These are phyloP conservation scores for Neoboletus subvelutipes DNA, from an alignment of 768 basidiomycete genomes.

Conservation along the genomic window DNA sequence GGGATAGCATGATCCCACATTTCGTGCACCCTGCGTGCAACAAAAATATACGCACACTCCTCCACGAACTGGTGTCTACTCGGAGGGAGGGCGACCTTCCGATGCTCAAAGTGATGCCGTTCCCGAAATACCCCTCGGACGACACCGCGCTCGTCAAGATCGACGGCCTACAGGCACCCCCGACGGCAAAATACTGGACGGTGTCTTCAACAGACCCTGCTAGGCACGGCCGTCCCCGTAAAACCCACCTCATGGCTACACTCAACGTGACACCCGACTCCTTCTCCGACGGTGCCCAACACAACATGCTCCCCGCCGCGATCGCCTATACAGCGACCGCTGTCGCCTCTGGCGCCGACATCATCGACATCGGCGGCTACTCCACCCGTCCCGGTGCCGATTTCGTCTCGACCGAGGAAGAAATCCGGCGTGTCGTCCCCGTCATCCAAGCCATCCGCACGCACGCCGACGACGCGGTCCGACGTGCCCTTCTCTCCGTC, in stretches of 20 bases:
- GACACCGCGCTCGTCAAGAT: slow-evolving; percentile 6
- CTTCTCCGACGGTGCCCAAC: slow-evolving; percentile 81
- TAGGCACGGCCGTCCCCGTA: slow-evolving; percentile 23
- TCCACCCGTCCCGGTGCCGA: slow-evolving; percentile 84
- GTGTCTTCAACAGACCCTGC: slow-evolving; percentile 19
- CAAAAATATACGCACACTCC: slow-evolving; percentile 46
- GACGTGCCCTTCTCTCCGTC: slow-evolving; percentile 21
- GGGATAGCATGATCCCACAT: slow-evolving; percentile 73
- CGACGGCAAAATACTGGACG: slow-evolving; percentile 25
- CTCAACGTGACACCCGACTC: slow-evolving; percentile 95
- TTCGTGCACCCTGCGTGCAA: slow-evolving; percentile 62
- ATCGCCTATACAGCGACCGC: slow-evolving; percentile 52
- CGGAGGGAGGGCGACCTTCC: slow-evolving; percentile 37
- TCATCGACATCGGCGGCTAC: slow-evolving; percentile 93
- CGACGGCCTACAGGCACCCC: slow-evolving; percentile 15
- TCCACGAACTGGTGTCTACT: slow-evolving; percentile 40
- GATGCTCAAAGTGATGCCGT: slow-evolving; percentile 75
- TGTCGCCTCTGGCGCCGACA: slow-evolving; percentile 58
- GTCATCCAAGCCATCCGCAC: slow-evolving; percentile 59
- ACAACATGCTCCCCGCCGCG: slow-evolving; percentile 53
- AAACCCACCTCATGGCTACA: slow-evolving; percentile 84
- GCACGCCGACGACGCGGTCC: slow-evolving; percentile 17
- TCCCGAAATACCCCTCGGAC: slow-evolving; percentile 53
- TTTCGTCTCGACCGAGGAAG: slow-evolving; percentile 66
- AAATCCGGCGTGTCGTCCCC: slow-evolving; percentile 70